A percentile compares a stretch with the other conserved stretches of the same genome.
Conservation (phyloP, 2,329 filamentous ascomycete genomes). For the Cladophialophora bantiana region DNA sequence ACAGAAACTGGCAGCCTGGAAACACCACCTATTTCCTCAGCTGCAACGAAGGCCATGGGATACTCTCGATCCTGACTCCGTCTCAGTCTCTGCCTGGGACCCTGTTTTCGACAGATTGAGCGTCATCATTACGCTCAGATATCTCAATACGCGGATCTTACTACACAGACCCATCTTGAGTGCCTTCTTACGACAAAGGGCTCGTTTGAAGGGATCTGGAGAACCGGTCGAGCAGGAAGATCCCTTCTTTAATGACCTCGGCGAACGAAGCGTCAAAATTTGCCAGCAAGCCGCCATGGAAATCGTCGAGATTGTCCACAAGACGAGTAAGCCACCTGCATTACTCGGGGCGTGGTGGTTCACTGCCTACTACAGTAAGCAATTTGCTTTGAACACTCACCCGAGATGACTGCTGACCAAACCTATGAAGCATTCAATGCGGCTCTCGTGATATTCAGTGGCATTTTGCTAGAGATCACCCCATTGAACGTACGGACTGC, state of each 20-base stretch:
- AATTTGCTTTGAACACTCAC: conserved; percentile 24
- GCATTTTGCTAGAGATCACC: conserved; percentile 31
- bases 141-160: conserved; percentile 34
- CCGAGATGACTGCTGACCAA: conserved; percentile 30
- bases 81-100: conserved; percentile 30
- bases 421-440: conserved; percentile 44
- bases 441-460: conserved; percentile 46
- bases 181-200: conserved; percentile 29
- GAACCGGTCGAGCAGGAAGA: conserved; percentile 23
- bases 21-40: conserved; percentile 26
- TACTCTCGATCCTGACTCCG: conserved; percentile 22
- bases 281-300: conserved; percentile 45
- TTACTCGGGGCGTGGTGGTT: conserved; percentile 54
- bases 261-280: conserved; percentile 38
- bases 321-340: conserved; percentile 33
- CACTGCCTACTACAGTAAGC: conserved; percentile 48
- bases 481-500: conserved; percentile 17
- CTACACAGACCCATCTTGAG: conserved; percentile 33
- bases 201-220: conserved; percentile 4
- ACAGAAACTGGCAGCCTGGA: conserved; percentile 31
- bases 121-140: conserved; percentile 34
- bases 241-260: conserved; percentile 32
- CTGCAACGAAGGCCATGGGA: conserved; percentile 33
- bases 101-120: conserved; percentile 34
- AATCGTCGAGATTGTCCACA: conserved; percentile 46